Percentiles rank a stretch among this genome's conserved stretches.
Evolutionary conservation across 495 filamentous ascomycete genomes (phyloP).

Genomic region (Aspergillus wentii): DNA sequence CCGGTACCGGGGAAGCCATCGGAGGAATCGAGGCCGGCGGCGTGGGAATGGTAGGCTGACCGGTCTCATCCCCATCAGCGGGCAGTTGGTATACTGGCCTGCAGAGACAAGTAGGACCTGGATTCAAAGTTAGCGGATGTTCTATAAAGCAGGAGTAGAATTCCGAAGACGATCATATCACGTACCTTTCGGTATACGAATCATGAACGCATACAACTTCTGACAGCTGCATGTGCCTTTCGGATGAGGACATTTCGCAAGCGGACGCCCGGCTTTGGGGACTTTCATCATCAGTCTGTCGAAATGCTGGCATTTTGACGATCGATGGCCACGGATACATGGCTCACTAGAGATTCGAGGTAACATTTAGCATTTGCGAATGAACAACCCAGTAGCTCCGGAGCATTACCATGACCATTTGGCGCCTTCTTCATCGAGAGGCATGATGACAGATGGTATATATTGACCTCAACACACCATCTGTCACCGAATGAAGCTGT

Average conservation of each 20-base stretch:
- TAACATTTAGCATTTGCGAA: slow-evolving; percentile 6
- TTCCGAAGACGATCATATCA: background rate
- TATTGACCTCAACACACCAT: slow-evolving; percentile 4
- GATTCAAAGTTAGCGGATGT: background rate
- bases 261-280: slow-evolving; percentile 72
- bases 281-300: slow-evolving; percentile 73
- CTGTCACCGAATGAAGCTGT: background rate
- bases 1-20: slow-evolving; percentile 7
- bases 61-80: slow-evolving; percentile 10
- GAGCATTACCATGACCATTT: slow-evolving; percentile 48
- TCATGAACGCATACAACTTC: slow-evolving; percentile 47
- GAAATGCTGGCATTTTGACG: slow-evolving; percentile 75
- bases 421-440: slow-evolving; percentile 40
- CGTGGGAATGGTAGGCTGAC: slow-evolving; percentile 6
- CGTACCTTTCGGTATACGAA: slow-evolving; percentile 45
- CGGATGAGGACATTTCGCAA: slow-evolving; percentile 72
- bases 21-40: slow-evolving; percentile 12
- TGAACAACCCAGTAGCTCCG: background rate
- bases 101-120: slow-evolving; percentile 36
- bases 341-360: slow-evolving; percentile 52
- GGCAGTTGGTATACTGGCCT: slow-evolving; percentile 39
- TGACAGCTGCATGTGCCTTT: slow-evolving; percentile 56
- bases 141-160: too few species aligned
- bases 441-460: slow-evolving; percentile 27
- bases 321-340: slow-evolving; percentile 82